Evolutionary conservation across 192 early-diverging fungal genomes (phyloP).

Genomic region (Kickxella alabastrina): DNA sequence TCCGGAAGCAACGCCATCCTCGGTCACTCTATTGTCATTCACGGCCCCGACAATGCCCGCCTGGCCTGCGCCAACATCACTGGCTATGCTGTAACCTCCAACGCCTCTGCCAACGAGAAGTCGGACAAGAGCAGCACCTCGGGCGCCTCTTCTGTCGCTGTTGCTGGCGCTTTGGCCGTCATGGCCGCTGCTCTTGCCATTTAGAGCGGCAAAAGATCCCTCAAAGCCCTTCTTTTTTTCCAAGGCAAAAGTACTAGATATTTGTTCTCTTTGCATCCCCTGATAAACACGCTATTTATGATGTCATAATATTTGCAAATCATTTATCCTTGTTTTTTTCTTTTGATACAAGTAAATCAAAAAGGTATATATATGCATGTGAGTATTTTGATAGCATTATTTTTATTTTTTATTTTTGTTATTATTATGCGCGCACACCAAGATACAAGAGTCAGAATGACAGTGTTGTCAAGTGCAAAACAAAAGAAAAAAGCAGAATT

Average conservation of each 20-base stretch:
- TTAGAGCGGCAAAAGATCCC: too few species aligned
- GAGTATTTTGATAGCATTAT: background rate
- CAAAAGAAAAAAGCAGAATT: too few species aligned
- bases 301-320: background rate
- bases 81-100: slow-evolving; percentile 22
- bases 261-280: too few species aligned
- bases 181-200: slow-evolving; percentile 15
- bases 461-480: too few species aligned
- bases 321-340: background rate
- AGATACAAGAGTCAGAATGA: too few species aligned
- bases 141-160: slow-evolving; percentile 8
- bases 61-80: slow-evolving; percentile 57
- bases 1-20: slow-evolving; percentile 44
- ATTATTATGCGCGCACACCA: too few species aligned
- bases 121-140: background rate
- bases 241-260: too few species aligned
- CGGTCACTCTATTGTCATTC: slow-evolving; percentile 59
- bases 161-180: slow-evolving; percentile 13
- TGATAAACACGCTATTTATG: too few species aligned
- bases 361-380: background rate
- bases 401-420: background rate
- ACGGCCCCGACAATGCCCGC: slow-evolving; percentile 50
- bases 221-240: too few species aligned
- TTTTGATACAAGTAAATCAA: too few species aligned
- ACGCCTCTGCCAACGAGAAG: slow-evolving; percentile 1